A percentile compares a stretch with the other conserved stretches of the same genome.
Evolutionary conservation across 352 stramenopile genomes (phyloP).

Genomic region (Lagenidium giganteum): DNA sequence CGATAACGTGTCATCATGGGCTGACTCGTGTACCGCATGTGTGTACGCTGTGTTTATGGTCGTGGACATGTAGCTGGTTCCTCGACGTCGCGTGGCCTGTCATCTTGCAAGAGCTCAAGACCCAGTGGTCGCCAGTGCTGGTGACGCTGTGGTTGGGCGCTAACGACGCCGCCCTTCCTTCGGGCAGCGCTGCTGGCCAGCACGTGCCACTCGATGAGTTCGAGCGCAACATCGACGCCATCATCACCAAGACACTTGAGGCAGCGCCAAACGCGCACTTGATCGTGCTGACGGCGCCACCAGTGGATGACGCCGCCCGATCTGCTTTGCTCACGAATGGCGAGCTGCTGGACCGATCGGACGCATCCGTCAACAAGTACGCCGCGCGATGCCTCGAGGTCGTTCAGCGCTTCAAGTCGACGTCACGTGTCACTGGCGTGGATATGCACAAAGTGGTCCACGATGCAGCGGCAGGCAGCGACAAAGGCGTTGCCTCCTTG

Average conservation of each 20-base stretch:
- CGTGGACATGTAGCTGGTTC: conserved; percentile 9
- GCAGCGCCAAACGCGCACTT: conserved; percentile 25
- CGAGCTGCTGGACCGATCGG: too few species aligned
- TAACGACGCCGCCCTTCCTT: conserved; percentile 45
- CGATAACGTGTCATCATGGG: not conserved
- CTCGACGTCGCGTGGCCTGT: conserved; percentile 21
- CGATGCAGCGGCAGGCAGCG: too few species aligned
- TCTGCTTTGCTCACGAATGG: conserved; percentile 6
- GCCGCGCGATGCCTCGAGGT: too few species aligned
- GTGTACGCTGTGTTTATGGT: not conserved
- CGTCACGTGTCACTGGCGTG: too few species aligned
- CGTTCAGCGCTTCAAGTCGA: too few species aligned
- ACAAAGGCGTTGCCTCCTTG: too few species aligned
- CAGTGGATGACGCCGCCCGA: conserved; percentile 36
- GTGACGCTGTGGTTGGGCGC: conserved; percentile 48
- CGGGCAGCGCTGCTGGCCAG: conserved; percentile 25
- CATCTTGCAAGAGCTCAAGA: conserved; percentile 25
- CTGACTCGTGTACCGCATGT: not conserved
- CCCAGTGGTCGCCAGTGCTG: conserved; percentile 13
- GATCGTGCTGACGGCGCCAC: conserved; percentile 50
- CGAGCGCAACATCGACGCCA: conserved; percentile 29
- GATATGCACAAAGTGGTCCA: too few species aligned
- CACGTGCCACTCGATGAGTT: conserved; percentile 45
- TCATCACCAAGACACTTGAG: conserved; percentile 20
- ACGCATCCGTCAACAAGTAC: too few species aligned